Base-by-base conservation (phyloP, 495 filamentous ascomycete species). In the Aspergillus wentii region DNA sequence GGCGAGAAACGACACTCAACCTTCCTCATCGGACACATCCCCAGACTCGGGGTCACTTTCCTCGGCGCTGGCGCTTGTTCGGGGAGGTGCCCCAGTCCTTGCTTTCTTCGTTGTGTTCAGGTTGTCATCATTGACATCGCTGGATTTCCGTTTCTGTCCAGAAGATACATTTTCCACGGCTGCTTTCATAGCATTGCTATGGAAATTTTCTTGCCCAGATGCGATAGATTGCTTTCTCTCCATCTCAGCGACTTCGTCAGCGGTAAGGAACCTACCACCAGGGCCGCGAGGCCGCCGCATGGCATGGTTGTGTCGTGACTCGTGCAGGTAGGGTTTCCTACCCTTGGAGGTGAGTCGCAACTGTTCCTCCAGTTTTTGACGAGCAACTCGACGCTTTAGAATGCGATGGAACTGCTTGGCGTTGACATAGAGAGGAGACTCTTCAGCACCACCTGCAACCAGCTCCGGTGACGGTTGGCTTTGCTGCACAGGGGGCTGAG, bases 381-480 rank as follows among this genome's bases (percentile, higher is more conserved):
- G 78, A 3, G 92, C 92, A 44, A 97, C 86, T 22, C 92, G 75
- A 28, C 92, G 75, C 66, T 98, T 98, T 33, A 98, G 62, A 39
- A 98, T 98, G 8, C 92, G 84, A 57, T 98, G 92, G 51, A 98
- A 98, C 56, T 98, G 92, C 61, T 98, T 98, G 2, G 92, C 92
- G 53, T 98, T 98, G 52, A 98, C 92, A 48, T 97, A 98, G 6
- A 98, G 70, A 0, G 92, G 92, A 5, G 92, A 89, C 59, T 98
- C 92, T 61, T 97, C 92, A 10, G 84, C 84, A 19, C 64, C 66
- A 2, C 83, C 79, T 3, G 83, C 71, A 1, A 83, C 77, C 56
- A 92, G 76, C 49, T 95, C 92, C 1, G 88, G 87, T 1, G 88
- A 94, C 35, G 85, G 77, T 31, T 86, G 87, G 39, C 80, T 85